A percentile compares a stretch with the other conserved stretches of the same genome.
Conservation (phyloP, 352 stramenopile species). For the Globisporangium polare region DNA sequence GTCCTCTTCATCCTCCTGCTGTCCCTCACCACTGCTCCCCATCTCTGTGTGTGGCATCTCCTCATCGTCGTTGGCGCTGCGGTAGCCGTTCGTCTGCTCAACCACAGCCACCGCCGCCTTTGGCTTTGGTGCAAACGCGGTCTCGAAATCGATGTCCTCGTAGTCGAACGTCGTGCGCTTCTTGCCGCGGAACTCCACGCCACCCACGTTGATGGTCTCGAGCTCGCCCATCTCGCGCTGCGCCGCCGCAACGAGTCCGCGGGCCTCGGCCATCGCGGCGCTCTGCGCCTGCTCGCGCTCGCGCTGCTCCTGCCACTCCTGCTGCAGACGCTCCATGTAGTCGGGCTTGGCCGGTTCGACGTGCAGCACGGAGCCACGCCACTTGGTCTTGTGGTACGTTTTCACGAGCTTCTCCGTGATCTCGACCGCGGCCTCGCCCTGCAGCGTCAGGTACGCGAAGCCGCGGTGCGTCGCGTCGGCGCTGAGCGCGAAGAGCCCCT, state of each 20-base stretch:
- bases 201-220: conserved; percentile 19
- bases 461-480: conserved; percentile 24
- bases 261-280: conserved; percentile 5
- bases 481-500: conserved; percentile 13
- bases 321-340: conserved; percentile 36
- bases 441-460: conserved; percentile 62
- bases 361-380: conserved; percentile 50
- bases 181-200: conserved; percentile 24
- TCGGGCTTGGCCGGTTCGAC: conserved; percentile 56
- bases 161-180: conserved; percentile 24
- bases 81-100: not conserved
- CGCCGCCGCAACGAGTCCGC: not conserved
- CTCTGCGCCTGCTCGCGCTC: not conserved
- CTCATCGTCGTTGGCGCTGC: not conserved
- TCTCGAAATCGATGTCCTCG: conserved; percentile 10
- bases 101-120: not conserved
- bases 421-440: conserved; percentile 21
- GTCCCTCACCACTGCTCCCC: conserved; percentile 8
- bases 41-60: not conserved
- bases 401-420: conserved; percentile 46
- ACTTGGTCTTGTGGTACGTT: conserved; percentile 75
- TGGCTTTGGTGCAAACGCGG: conserved; percentile 1
- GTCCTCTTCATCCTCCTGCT: conserved; percentile 17
- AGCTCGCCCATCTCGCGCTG: not conserved
- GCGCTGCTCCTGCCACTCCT: conserved; percentile 31